Conservation (phyloP, 2,329 filamentous ascomycete genomes). For the Sphaceloma murrayae region DNA sequence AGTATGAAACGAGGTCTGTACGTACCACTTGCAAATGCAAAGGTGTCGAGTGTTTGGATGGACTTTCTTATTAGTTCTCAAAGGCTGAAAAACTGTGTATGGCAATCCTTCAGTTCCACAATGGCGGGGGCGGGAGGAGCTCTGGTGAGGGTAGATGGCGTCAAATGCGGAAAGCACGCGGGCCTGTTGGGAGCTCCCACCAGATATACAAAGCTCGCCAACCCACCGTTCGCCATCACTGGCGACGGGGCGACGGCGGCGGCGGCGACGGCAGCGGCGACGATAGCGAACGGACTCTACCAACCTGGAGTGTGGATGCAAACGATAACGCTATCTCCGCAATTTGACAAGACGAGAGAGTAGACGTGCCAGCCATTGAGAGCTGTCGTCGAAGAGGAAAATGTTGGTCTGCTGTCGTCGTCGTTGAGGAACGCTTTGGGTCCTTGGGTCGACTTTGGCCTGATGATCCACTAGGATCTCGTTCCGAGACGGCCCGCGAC, state of each 20-base stretch:
- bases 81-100: background rate
- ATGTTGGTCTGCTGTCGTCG: slow-evolving; percentile 3
- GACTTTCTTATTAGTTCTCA: background rate
- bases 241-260: background rate
- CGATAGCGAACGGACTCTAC: too few relatives aligned
- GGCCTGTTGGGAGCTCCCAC: slow-evolving; percentile 10
- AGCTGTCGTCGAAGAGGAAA: background rate
- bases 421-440: slow-evolving; percentile 9
- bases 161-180: slow-evolving; percentile 16
- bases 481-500: background rate
- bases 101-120: background rate
- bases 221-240: slow-evolving; percentile 8
- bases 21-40: background rate
- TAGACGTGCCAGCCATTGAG: background rate
- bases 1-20: too few relatives aligned
- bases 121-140: background rate
- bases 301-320: slow-evolving; percentile 5
- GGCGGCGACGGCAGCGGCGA: slow-evolving; percentile 2
- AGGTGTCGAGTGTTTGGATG: too few relatives aligned
- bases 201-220: slow-evolving; percentile 6
- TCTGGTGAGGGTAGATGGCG: slow-evolving; percentile 8
- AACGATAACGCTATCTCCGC: slow-evolving; percentile 11
- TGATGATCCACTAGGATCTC: slow-evolving; percentile 4
- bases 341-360: slow-evolving; percentile 6
- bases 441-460: too few relatives aligned